These are phyloP conservation scores for Leishmania tarentolae DNA, from an alignment of 208 protist genomes.

Conservation along the genomic window DNA sequence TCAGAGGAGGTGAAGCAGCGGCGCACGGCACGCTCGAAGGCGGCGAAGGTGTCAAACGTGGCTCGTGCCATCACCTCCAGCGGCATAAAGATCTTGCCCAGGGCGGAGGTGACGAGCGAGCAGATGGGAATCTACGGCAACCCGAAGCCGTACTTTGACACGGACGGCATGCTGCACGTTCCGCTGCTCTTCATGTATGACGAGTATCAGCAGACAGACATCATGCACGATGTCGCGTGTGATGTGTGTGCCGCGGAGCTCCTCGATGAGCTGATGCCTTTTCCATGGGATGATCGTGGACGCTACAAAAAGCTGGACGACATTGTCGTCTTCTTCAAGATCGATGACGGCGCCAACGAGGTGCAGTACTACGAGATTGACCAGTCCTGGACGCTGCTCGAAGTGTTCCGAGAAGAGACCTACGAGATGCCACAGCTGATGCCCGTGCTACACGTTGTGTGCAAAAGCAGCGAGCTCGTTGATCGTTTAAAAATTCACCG, in stretches of 20 bases:
- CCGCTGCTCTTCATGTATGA: slow-evolving; percentile 95
- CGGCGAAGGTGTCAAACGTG: slow-evolving; percentile 66
- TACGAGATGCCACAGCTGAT: slow-evolving; percentile 79
- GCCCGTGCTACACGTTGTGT: slow-evolving; percentile 80
- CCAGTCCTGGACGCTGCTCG: slow-evolving; percentile 64
- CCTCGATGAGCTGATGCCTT: slow-evolving; percentile 82
- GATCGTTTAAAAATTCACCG: slow-evolving; percentile 47
- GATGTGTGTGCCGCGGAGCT: slow-evolving; percentile 68
- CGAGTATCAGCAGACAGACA: slow-evolving; percentile 92
- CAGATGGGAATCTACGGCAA: slow-evolving; percentile 86
- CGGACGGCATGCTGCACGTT: slow-evolving; percentile 75
- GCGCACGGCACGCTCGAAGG: slow-evolving; percentile 39
- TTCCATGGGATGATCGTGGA: slow-evolving; percentile 79
- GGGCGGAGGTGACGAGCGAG: slow-evolving; percentile 76
- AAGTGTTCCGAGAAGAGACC: slow-evolving; percentile 78
- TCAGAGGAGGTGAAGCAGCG: slow-evolving; percentile 42
- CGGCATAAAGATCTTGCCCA: slow-evolving; percentile 60
- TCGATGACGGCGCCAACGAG: slow-evolving; percentile 86
- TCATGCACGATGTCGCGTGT: slow-evolving; percentile 89
- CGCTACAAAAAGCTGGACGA: slow-evolving; percentile 62
- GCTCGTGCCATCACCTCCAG: slow-evolving; percentile 60
- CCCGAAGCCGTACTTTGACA: slow-evolving; percentile 79
- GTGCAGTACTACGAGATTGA: slow-evolving; percentile 77
- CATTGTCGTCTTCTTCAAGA: slow-evolving; percentile 82
- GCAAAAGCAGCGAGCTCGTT: slow-evolving; percentile 64